These are phyloP conservation scores for Solanum hybrid DNA, from an alignment of 305 asterid species.

Conservation along the genomic window DNA sequence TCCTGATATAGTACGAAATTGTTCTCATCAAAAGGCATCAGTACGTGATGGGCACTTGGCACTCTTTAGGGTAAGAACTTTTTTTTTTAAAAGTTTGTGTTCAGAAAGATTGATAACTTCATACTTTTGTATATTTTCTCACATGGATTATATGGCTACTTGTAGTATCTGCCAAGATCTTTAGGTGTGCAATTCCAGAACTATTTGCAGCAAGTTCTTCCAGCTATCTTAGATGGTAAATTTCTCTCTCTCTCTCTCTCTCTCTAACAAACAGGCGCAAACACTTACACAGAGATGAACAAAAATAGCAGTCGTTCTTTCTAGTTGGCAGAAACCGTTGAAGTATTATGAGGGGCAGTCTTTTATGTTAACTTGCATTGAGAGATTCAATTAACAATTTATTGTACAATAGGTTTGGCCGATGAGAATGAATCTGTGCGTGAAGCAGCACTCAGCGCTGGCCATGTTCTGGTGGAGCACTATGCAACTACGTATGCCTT, in stretches of 20 bases:
- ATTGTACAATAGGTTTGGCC: slow-evolving; percentile 64
- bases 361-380: background rate
- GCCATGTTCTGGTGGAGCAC: slow-evolving; percentile 97
- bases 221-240: slow-evolving; percentile 91
- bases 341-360: background rate
- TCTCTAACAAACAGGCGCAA: background rate
- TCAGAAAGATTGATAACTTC: background rate
- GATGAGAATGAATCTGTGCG: slow-evolving; percentile 99
- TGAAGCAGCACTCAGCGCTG: slow-evolving; percentile 98
- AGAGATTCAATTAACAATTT: slow-evolving; percentile 7
- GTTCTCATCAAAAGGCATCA: slow-evolving; percentile 90
- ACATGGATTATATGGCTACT: background rate
- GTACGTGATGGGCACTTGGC: slow-evolving; percentile 95
- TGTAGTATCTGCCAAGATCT: slow-evolving; percentile 94
- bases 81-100: background rate
- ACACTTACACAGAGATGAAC: background rate
- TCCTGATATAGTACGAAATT: slow-evolving; percentile 82
- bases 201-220: slow-evolving; percentile 93
- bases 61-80: slow-evolving; percentile 64
- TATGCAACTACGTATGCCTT: slow-evolving; percentile 88
- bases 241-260: background rate
- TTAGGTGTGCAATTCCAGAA: slow-evolving; percentile 95
- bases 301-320: background rate
- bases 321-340: background rate
- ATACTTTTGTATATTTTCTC: background rate